Percentiles rank a stretch among this genome's conserved stretches.
Conservation (phyloP, 306 rosid species). For the Calophaca sinica region DNA sequence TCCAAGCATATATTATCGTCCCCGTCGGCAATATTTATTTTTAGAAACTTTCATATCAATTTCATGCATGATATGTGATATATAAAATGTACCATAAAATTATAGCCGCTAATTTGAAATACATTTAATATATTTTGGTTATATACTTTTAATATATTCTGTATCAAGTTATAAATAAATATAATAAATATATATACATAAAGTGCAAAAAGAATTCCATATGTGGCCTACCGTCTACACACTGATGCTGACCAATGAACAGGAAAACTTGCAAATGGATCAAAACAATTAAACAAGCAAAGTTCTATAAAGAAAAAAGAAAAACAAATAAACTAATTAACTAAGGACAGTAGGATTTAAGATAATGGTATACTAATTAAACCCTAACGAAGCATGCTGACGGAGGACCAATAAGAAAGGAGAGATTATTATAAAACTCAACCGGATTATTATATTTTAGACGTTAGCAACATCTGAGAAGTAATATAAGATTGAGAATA, state of each 20-base stretch:
- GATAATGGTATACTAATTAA: conserved; percentile 31
- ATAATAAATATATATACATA: neutral
- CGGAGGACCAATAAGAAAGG: conserved; percentile 41
- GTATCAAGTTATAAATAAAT: neutral
- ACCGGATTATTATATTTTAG: neutral
- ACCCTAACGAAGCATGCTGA: conserved; percentile 48
- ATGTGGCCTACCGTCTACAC: conserved; percentile 41
- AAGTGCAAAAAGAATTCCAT: conserved; percentile 21
- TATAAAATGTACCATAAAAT: neutral
- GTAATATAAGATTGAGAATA: neutral
- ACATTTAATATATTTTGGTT: no score
- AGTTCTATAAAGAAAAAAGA: neutral
- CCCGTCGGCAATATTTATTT: no score
- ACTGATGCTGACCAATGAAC: conserved; percentile 57
- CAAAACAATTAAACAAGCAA: conserved; percentile 12
- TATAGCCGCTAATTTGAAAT: neutral
- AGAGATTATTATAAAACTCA: conserved; percentile 20
- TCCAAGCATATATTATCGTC: no score
- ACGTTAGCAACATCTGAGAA: neutral
- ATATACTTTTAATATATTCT: neutral
- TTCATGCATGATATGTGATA: no score
- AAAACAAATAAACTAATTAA: conserved; percentile 16
- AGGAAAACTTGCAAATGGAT: conserved; percentile 20
- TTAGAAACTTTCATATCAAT: no score
- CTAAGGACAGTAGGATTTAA: conserved; percentile 28